A percentile compares a stretch with the other conserved stretches of the same genome.
Evolutionary conservation across 768 basidiomycete species (phyloP).

Genomic region (Lactifluus piperatus): DNA sequence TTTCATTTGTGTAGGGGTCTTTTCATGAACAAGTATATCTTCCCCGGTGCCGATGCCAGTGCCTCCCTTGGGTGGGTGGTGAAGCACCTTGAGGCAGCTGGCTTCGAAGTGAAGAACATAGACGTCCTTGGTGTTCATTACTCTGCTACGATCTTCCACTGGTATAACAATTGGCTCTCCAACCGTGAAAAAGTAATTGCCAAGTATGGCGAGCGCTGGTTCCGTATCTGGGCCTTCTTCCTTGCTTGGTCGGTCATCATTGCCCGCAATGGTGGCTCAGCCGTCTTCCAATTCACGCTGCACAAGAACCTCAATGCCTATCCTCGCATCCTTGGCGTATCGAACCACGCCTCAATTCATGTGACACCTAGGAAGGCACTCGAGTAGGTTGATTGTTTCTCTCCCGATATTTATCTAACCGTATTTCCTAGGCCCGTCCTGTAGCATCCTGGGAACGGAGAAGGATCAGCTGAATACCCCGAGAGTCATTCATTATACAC

Average conservation of each 20-base stretch:
- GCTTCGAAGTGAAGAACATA: constrained; percentile 94
- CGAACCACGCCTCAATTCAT: constrained; percentile 74
- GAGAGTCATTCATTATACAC: background rate
- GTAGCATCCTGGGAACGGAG: background rate
- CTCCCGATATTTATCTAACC: background rate
- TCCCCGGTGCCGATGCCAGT: constrained; percentile 97
- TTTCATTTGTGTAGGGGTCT: constrained; percentile 53
- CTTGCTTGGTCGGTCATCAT: constrained; percentile 85
- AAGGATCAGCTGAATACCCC: background rate
- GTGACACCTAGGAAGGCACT: constrained; percentile 48
- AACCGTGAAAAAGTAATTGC: constrained; percentile 87
- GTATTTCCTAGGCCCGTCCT: constrained; percentile 1
- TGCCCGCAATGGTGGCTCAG: constrained; percentile 79
- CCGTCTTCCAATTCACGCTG: constrained; percentile 94
- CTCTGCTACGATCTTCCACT: constrained; percentile 79
- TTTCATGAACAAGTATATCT: constrained; percentile 98
- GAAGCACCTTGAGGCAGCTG: constrained; percentile 74
- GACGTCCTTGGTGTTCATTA: constrained; percentile 98
- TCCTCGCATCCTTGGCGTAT: constrained; percentile 81
- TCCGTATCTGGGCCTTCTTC: constrained; percentile 95
- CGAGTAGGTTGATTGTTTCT: constrained; percentile 30
- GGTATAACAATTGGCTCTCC: constrained; percentile 96
- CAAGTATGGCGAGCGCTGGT: constrained; percentile 92
- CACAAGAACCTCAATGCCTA: constrained; percentile 98
- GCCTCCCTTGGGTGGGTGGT: constrained; percentile 96